Evolutionary conservation across 139 green algal species (phyloP), one percentile per base, ranked within the genome.

Genomic region (Asterochloris sp.): DNA sequence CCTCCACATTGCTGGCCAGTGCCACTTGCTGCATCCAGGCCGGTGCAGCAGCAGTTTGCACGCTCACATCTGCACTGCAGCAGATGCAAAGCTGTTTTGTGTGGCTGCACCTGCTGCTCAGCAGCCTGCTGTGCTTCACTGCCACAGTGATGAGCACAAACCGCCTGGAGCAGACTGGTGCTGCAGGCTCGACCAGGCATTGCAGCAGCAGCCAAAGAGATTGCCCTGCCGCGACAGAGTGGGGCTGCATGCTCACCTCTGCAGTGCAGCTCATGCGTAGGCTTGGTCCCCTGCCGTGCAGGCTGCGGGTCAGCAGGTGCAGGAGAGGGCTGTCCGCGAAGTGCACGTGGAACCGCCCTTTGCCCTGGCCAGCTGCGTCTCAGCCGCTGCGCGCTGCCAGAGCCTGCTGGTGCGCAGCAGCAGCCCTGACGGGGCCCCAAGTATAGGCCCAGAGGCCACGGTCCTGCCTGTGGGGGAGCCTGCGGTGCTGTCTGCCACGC

Each of bases 271-370:
- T 21, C 66, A 71, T 71, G 66, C 17, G 4, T 71, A 71, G 21
- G 8, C 8, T 6, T 71, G 66, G 66, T 71, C 21, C 2, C 1
- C 8, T 15, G 28, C 19, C 16, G 17, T 80, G 60, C 76, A 80
- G 76, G 76, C 38, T 16, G 11, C 24, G 13, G 17, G 11, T 27
- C 69, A 67, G n/a, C 6, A 13, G 11, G 26, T 21, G 19, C 62
- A 66, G 16, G 69, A 78, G 60, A 24, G 71, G 13, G 54, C 71
- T 64, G 80, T 60, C 13, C 24, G 62, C 12, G 60, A 76, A 66
- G 54, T 68, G 24, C n/a, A 67, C 10, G 78, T 82, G 75, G 74
- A 81, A n/a, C 47, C 23, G 24, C 75, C 74, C 24, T 81, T 80
- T 38, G 24, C 63, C 28, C 63, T 85, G 71, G 29, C 60, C 19